Percentiles rank a stretch among this genome's conserved stretches.
These are phyloP conservation scores for Groenewaldozyma auringiensis DNA, from an alignment of 1,139 yeast species.

Conservation along the genomic window DNA sequence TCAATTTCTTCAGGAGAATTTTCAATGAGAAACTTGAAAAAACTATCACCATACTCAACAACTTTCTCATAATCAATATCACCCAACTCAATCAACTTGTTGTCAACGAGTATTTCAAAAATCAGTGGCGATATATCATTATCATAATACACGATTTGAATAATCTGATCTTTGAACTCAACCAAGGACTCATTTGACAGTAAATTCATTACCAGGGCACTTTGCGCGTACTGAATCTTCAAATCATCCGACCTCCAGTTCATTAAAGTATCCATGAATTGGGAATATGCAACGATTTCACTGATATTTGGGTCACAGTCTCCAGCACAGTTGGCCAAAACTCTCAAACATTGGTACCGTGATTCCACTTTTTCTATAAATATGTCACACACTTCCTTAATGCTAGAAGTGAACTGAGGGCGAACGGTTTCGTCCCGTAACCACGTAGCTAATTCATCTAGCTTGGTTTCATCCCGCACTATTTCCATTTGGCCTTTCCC, in stretches of 20 bases:
- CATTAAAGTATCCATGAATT: background rate
- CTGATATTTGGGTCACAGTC: slow-evolving; percentile 7
- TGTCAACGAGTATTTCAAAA: background rate
- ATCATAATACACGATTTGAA: background rate
- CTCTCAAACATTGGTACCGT: slow-evolving; percentile 10
- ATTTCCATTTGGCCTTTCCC: no score
- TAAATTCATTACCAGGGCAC: background rate
- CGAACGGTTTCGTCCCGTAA: background rate
- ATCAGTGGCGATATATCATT: background rate
- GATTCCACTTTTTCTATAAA: background rate
- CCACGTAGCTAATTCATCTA: background rate
- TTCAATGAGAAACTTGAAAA: no score
- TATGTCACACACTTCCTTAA: background rate
- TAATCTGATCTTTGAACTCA: background rate
- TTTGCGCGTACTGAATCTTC: background rate
- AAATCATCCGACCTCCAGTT: background rate
- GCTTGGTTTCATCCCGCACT: background rate
- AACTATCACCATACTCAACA: background rate
- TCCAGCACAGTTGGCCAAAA: slow-evolving; percentile 19
- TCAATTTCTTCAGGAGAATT: no score
- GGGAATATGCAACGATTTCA: background rate
- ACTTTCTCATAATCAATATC: background rate
- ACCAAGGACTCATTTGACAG: background rate
- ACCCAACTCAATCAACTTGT: background rate
- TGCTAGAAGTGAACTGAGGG: background rate